Evolutionary conservation across 2,329 filamentous ascomycete species (phyloP).

Genomic region (Colletotrichum theobromicola): DNA sequence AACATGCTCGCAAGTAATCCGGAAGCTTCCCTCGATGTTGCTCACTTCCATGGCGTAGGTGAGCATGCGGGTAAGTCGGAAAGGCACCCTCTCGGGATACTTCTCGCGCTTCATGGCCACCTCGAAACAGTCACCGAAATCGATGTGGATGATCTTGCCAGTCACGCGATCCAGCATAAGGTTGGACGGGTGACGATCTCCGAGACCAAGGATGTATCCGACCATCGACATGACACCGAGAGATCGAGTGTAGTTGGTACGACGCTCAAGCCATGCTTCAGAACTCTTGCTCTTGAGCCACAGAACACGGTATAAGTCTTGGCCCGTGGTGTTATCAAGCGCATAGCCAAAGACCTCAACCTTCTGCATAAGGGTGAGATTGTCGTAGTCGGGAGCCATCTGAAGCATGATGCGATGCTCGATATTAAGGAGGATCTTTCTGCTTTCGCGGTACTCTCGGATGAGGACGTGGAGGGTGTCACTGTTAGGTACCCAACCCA

Average conservation of each 20-base stretch:
- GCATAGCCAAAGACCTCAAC: conserved; percentile 99
- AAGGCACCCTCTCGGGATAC: conserved; percentile 95
- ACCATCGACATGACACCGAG: conserved; percentile 99
- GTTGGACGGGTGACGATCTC: conserved; percentile 97
- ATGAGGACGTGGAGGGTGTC: conserved; percentile 97
- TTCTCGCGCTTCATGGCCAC: conserved; percentile 99
- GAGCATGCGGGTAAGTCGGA: conserved; percentile 97
- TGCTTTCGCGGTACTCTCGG: conserved; percentile 93
- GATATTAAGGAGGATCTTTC: conserved; percentile 98
- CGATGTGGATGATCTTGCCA: conserved; percentile 97
- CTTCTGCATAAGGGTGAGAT: conserved; percentile 99
- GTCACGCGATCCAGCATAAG: conserved; percentile 96
- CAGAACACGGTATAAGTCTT: conserved; percentile 95
- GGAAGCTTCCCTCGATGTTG: conserved; percentile 98
- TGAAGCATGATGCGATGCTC: conserved; percentile 99
- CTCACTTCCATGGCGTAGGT: conserved; percentile 99
- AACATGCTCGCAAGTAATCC: conserved; percentile 97
- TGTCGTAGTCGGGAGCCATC: conserved; percentile 99
- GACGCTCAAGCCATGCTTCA: conserved; percentile 94
- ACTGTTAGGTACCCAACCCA: conserved; percentile 97
- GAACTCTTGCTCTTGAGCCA: conserved; percentile 99
- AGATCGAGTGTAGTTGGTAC: conserved; percentile 98
- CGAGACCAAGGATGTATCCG: conserved; percentile 97
- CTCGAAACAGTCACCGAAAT: conserved; percentile 99
- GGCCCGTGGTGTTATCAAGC: conserved; percentile 97